A percentile compares a stretch with the other conserved stretches of the same genome.
phyloP scores from a whole-genome alignment of 305 asterid genomes.

The Striga hermonthica region DNA sequence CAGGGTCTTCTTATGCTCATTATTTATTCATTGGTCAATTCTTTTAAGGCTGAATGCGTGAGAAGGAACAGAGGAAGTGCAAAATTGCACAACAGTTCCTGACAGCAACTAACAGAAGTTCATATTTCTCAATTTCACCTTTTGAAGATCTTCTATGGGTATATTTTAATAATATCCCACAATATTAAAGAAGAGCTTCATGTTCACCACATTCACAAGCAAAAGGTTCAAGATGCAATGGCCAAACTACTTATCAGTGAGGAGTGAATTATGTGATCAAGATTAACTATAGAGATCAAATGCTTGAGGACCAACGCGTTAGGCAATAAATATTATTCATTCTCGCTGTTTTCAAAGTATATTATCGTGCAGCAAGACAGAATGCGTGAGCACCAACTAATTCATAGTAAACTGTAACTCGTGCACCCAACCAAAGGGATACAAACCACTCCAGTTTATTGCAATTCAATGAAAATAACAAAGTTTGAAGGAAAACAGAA shows the following conservation, averaged over 20 bases:
- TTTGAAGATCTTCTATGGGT: not conserved
- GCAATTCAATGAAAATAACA: not conserved
- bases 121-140: not conserved
- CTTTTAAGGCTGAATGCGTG: not conserved
- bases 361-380: not conserved
- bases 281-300: not conserved
- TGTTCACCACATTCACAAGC: not conserved
- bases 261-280: no score
- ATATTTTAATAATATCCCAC: not conserved
- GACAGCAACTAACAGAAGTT: not conserved
- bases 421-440: not conserved
- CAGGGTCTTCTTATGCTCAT: not conserved
- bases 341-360: not conserved
- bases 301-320: not conserved
- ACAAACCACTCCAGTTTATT: not conserved
- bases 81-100: not conserved
- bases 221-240: not conserved
- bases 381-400: not conserved
- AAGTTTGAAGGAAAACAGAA: not conserved
- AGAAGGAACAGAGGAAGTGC: not conserved
- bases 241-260: not conserved
- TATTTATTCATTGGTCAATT: not conserved
- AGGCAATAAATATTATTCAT: not conserved
- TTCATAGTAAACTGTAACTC: no score
- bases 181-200: not conserved